These are phyloP conservation scores for Polyporus tsugae DNA, from an alignment of 1,284 basidiomycete species.

Conservation along the genomic window DNA sequence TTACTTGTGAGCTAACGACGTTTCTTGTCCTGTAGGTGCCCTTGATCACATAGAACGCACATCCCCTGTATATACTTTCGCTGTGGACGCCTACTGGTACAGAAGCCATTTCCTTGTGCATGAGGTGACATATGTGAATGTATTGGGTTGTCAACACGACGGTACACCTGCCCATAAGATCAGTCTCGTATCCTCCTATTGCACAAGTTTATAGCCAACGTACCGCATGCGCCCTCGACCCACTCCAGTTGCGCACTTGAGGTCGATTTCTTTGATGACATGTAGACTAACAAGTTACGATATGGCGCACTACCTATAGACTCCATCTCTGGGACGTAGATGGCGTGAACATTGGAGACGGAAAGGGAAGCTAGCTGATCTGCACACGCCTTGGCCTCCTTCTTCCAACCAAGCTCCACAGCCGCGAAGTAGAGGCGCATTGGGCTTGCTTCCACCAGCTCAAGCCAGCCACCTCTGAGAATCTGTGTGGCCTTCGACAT, in stretches of 20 bases:
- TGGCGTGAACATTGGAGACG: neutral
- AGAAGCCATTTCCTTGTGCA: too few relatives aligned
- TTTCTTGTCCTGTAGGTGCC: neutral
- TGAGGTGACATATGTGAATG: too few relatives aligned
- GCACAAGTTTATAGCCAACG: neutral
- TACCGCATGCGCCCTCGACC: neutral
- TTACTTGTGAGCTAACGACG: neutral
- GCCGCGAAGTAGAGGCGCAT: constrained; percentile 21
- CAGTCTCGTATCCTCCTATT: neutral
- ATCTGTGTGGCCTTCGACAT: constrained; percentile 20
- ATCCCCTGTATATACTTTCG: too few relatives aligned
- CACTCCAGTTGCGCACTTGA: neutral
- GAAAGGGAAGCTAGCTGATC: neutral
- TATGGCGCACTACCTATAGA: neutral
- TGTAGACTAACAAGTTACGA: neutral
- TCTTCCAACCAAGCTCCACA: constrained; percentile 10
- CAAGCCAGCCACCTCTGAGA: neutral
- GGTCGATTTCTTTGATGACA: neutral
- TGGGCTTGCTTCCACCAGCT: constrained; percentile 32
- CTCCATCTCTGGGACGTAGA: neutral
- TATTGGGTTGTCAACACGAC: neutral
- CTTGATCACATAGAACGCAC: neutral
- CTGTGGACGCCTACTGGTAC: too few relatives aligned
- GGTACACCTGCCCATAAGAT: neutral
- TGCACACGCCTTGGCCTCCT: constrained; percentile 10